Evolutionary conservation across 306 rosid genomes (phyloP).

Genomic region (Vigna radiata): DNA sequence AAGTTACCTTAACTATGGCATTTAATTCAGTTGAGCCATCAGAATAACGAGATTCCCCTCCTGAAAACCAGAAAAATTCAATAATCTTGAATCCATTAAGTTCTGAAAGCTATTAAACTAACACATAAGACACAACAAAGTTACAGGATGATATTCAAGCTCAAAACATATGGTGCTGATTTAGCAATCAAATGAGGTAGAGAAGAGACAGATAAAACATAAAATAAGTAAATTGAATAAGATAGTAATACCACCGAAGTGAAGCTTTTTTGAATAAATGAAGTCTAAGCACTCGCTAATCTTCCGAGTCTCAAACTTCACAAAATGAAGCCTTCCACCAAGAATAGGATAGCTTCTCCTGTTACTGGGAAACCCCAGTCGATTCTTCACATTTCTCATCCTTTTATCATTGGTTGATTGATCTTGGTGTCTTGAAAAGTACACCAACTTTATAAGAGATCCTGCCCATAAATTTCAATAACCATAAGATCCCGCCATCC

Average conservation of each 20-base stretch:
- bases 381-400: constrained; percentile 60
- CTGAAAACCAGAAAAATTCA: constrained; percentile 38
- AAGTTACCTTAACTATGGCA: constrained; percentile 74
- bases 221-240: neutral
- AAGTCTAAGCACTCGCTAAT: constrained; percentile 84
- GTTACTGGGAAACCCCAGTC: constrained; percentile 64
- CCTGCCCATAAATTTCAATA: constrained; percentile 53
- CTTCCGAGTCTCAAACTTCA: constrained; percentile 87
- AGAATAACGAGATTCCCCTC: constrained; percentile 59
- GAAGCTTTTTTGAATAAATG: constrained; percentile 80
- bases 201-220: neutral
- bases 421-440: constrained; percentile 81
- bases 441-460: constrained; percentile 85
- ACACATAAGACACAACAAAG: constrained; percentile 1
- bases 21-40: constrained; percentile 53
- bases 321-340: constrained; percentile 92
- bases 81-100: neutral
- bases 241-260: constrained; percentile 64
- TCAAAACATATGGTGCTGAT: neutral
- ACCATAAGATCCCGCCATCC: constrained; percentile 28
- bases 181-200: constrained; percentile 3
- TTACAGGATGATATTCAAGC: neutral
- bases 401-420: constrained; percentile 66
- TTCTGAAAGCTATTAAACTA: constrained; percentile 25
- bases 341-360: constrained; percentile 85